phyloP scores from a whole-genome alignment of 805 yeast species.

The Sungouiozyma intestinalis region DNA sequence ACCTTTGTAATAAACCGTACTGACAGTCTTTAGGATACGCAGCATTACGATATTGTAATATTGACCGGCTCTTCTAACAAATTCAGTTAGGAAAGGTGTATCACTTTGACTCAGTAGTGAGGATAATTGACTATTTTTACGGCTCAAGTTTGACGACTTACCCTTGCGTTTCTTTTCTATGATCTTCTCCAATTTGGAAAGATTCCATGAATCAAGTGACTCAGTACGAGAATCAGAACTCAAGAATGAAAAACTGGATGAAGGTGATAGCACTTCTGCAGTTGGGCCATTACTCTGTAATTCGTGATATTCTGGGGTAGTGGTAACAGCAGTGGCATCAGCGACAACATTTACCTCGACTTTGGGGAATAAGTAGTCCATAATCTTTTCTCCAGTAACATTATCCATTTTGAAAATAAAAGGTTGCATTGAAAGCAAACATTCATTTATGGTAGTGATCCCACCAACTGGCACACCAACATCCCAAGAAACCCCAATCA shows the following conservation, averaged over 20 bases:
- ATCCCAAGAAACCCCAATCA: slow-evolving; percentile 41
- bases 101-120: not conserved
- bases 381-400: slow-evolving; percentile 38
- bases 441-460: slow-evolving; percentile 42
- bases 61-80: slow-evolving; percentile 63
- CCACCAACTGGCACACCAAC: slow-evolving; percentile 56
- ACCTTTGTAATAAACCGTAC: slow-evolving; percentile 63
- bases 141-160: slow-evolving; percentile 14
- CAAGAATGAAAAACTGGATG: not conserved
- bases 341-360: slow-evolving; percentile 2
- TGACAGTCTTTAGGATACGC: slow-evolving; percentile 34
- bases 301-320: not conserved
- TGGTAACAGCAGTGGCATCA: not conserved
- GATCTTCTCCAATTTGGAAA: not conserved
- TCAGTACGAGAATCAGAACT: not conserved
- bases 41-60: slow-evolving; percentile 54
- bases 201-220: not conserved
- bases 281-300: not conserved
- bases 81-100: slow-evolving; percentile 32
- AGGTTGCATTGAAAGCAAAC: slow-evolving; percentile 43
- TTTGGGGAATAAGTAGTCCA: slow-evolving; percentile 39
- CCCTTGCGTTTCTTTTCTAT: slow-evolving; percentile 8
- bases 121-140: slow-evolving; percentile 15
- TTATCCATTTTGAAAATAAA: slow-evolving; percentile 48
- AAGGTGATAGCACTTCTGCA: not conserved